A percentile compares a stretch with the other conserved stretches of the same genome.
phyloP scores from a whole-genome alignment of 345 rosid genomes.

The Garcia nutans region DNA sequence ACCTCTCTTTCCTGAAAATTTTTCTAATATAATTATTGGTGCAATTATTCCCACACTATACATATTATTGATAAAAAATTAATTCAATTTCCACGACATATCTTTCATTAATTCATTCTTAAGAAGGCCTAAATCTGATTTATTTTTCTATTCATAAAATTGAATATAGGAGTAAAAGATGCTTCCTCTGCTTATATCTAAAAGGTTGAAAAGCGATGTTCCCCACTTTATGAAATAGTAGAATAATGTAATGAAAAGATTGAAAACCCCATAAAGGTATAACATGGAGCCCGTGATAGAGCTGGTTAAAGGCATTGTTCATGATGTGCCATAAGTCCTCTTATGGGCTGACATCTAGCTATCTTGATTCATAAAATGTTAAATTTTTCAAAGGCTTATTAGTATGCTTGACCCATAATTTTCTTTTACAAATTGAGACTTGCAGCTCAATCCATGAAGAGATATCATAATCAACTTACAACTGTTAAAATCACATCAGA shows the following conservation, averaged over 20 bases:
- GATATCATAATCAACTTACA: no score
- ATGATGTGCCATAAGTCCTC: background rate
- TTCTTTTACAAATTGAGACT: no score
- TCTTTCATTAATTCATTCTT: background rate
- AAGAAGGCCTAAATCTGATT: background rate
- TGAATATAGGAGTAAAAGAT: background rate
- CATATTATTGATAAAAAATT: no score
- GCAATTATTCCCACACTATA: no score
- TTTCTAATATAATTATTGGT: no score
- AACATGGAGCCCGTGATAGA: slow-evolving; percentile 17
- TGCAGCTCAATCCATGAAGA: no score
- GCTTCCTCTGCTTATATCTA: slow-evolving; percentile 18
- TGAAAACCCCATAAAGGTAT: slow-evolving; percentile 6
- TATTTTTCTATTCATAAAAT: background rate
- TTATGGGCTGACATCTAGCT: no score
- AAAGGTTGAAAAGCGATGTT: slow-evolving; percentile 11
- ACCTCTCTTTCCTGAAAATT: no score
- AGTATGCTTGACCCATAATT: no score
- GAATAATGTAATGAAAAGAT: slow-evolving; percentile 14
- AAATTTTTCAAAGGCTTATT: no score
- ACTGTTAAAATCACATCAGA: background rate
- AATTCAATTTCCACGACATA: no score
- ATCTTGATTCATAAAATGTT: no score
- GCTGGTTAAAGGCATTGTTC: background rate
- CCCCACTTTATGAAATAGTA: slow-evolving; percentile 2